These are phyloP conservation scores for Starmerella powellii DNA, from an alignment of 805 yeast species.

Conservation along the genomic window DNA sequence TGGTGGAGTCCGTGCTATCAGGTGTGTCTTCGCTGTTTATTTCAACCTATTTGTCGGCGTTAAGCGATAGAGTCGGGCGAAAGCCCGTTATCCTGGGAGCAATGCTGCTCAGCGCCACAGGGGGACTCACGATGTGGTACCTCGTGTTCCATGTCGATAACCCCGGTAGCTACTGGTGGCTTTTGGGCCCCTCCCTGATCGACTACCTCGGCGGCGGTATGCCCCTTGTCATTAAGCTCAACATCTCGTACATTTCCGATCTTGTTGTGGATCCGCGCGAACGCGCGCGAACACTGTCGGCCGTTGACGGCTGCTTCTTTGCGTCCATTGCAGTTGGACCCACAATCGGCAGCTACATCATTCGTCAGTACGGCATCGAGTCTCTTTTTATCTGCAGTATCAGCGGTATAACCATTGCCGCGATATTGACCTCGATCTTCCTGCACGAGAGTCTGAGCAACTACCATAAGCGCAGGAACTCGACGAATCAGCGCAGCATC, in stretches of 20 bases:
- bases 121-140: conserved; percentile 18
- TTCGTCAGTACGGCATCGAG: conserved; percentile 14
- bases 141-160: conserved; percentile 19
- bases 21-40: conserved; percentile 15
- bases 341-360: conserved; percentile 18
- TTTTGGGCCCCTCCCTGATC: conserved; percentile 20
- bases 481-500: conserved; percentile 12
- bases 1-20: conserved; percentile 11
- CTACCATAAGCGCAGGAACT: conserved; percentile 16
- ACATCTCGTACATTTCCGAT: conserved; percentile 22
- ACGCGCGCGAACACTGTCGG: conserved; percentile 19
- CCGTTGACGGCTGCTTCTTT: conserved; percentile 20
- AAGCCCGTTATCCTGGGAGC: conserved; percentile 18
- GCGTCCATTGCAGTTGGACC: conserved; percentile 23
- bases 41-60: conserved; percentile 17
- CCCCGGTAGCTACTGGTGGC: conserved; percentile 20
- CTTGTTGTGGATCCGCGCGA: conserved; percentile 18
- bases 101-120: conserved; percentile 9
- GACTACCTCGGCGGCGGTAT: conserved; percentile 22
- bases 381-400: conserved; percentile 12
- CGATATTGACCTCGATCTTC: conserved; percentile 8
- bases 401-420: conserved; percentile 6
- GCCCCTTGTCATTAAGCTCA: conserved; percentile 13
- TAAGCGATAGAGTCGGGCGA: conserved; percentile 23
- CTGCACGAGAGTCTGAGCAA: conserved; percentile 20